Conservation (phyloP, 176 grass and related monocot genomes). For the Musa itinerans region DNA sequence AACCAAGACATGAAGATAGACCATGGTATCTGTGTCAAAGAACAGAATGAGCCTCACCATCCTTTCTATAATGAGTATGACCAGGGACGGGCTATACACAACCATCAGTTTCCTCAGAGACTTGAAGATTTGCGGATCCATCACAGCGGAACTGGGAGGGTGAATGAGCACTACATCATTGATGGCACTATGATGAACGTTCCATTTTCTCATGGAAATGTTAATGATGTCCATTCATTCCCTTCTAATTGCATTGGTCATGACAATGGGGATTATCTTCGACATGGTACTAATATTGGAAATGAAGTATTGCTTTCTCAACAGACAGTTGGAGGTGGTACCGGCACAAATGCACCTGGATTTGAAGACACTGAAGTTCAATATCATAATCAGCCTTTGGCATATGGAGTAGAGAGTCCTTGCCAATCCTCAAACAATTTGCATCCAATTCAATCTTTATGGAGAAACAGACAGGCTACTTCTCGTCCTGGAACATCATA, state of each 20-base stretch:
- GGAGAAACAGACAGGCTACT: slow-evolving; percentile 47
- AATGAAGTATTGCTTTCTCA: slow-evolving; percentile 61
- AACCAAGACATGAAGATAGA: slow-evolving; percentile 52
- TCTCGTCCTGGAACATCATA: slow-evolving; percentile 34
- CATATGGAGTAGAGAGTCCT: slow-evolving; percentile 56
- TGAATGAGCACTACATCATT: slow-evolving; percentile 39
- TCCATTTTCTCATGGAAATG: slow-evolving; percentile 41
- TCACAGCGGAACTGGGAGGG: slow-evolving; percentile 33
- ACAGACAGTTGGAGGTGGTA: slow-evolving; percentile 32
- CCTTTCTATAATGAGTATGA: slow-evolving; percentile 58
- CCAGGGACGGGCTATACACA: slow-evolving; percentile 37
- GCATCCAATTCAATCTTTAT: slow-evolving; percentile 54
- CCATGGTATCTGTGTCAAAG: slow-evolving; percentile 52
- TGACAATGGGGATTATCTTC: slow-evolving; percentile 48
- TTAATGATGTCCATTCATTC: slow-evolving; percentile 41
- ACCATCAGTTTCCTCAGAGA: slow-evolving; percentile 44
- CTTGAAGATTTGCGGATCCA: slow-evolving; percentile 50
- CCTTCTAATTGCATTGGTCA: slow-evolving; percentile 33
- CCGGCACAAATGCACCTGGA: slow-evolving; percentile 32
- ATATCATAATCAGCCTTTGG: slow-evolving; percentile 49
- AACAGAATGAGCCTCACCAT: slow-evolving; percentile 41
- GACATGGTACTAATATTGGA: slow-evolving; percentile 26
- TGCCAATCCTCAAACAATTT: slow-evolving; percentile 74
- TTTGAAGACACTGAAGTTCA: slow-evolving; percentile 41
- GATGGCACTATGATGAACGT: slow-evolving; percentile 54